Percentiles rank a stretch among this genome's conserved stretches.
These are phyloP conservation scores for Ampelocalamus luodianensis DNA, from an alignment of 176 grass and related monocot genomes.

Conservation along the genomic window DNA sequence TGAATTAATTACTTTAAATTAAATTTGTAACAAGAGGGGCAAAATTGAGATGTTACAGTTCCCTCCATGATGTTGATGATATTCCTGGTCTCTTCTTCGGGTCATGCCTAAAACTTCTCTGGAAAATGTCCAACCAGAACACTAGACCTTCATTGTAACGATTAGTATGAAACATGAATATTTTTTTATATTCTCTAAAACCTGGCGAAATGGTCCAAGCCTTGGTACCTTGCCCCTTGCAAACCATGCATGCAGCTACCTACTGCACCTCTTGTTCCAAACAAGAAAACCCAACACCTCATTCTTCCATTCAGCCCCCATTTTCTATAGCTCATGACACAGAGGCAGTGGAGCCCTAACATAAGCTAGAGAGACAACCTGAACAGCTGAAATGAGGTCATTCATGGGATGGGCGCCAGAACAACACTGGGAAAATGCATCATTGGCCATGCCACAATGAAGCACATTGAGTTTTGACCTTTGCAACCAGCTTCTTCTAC, in stretches of 20 bases:
- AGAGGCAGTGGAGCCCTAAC: not conserved
- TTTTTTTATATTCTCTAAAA: not conserved
- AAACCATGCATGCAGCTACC: not conserved
- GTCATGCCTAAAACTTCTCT: not conserved
- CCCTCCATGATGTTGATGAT: not conserved
- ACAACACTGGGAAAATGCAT: not conserved
- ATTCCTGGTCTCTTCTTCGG: not conserved
- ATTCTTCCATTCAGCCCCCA: not conserved
- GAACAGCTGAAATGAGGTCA: not conserved
- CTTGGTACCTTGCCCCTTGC: not conserved
- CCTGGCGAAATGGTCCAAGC: not conserved
- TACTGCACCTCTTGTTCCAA: conserved; percentile 16
- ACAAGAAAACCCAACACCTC: not conserved
- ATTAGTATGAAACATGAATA: not conserved
- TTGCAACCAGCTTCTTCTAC: not conserved
- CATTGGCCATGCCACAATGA: not conserved
- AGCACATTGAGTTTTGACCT: not conserved
- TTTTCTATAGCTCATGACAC: not conserved
- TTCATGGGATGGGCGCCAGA: conserved; percentile 11
- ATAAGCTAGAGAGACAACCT: conserved; percentile 2
- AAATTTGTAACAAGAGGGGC: too few relatives aligned
- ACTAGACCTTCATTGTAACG: not conserved
- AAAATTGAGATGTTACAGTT: too few relatives aligned
- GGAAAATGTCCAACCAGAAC: not conserved
- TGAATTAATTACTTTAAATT: too few relatives aligned